Evolutionary conservation across 176 grass and related monocot species (phyloP).

Genomic region (Oryza australiensis): DNA sequence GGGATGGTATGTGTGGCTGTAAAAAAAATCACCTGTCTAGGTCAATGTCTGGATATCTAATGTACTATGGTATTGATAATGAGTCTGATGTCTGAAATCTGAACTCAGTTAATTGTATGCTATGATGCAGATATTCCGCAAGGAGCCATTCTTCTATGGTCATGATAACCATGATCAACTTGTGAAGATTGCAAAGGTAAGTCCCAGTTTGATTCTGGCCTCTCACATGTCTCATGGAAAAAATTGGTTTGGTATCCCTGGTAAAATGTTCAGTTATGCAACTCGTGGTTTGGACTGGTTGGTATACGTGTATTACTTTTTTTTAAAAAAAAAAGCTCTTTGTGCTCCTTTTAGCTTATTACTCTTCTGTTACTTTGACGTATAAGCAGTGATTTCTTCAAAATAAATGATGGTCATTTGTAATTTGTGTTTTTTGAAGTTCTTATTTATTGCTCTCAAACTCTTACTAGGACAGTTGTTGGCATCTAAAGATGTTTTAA

Average conservation of each 20-base stretch:
- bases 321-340: neutral
- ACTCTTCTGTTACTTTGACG: neutral
- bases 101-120: slow-evolving; percentile 28
- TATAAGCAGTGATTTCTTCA: neutral
- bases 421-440: neutral
- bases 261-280: neutral
- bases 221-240: neutral
- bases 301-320: neutral
- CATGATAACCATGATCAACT: slow-evolving; percentile 98
- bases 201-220: slow-evolving; percentile 4
- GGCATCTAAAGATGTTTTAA: neutral
- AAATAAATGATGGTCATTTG: neutral
- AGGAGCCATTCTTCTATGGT: slow-evolving; percentile 99
- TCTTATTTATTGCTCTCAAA: neutral
- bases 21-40: neutral
- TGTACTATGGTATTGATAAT: slow-evolving; percentile 15
- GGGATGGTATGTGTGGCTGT: slow-evolving; percentile 73
- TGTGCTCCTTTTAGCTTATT: neutral
- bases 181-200: slow-evolving; percentile 95
- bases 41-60: slow-evolving; percentile 8
- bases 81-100: neutral
- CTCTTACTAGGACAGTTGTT: neutral
- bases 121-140: slow-evolving; percentile 91
- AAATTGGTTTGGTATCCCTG: neutral
- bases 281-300: neutral